Conservation (phyloP, 805 yeast species). For the Saccharomycopsis fermentans region DNA sequence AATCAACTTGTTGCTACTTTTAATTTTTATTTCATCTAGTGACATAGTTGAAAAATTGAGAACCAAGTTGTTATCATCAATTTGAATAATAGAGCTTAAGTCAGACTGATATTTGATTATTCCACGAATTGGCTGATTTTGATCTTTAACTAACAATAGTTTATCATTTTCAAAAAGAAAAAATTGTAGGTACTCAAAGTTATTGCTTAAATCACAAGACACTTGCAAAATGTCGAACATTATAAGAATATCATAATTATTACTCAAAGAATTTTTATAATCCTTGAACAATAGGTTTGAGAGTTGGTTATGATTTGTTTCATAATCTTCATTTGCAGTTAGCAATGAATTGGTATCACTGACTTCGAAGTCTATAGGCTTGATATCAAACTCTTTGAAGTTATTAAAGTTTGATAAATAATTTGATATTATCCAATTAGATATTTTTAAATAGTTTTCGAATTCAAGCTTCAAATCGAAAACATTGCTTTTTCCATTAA, state of each 20-base stretch:
- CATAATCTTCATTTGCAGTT: not conserved
- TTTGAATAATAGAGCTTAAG: slow-evolving; percentile 25
- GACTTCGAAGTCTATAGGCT: not conserved
- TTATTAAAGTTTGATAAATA: slow-evolving; percentile 1
- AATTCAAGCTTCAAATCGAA: slow-evolving; percentile 11
- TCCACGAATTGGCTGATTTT: slow-evolving; percentile 29
- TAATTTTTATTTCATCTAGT: slow-evolving; percentile 35
- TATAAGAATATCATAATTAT: slow-evolving; percentile 5
- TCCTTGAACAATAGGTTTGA: not conserved
- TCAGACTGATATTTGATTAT: slow-evolving; percentile 30
- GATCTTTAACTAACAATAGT: slow-evolving; percentile 22
- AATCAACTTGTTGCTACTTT: slow-evolving; percentile 25
- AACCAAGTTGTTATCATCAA: slow-evolving; percentile 23
- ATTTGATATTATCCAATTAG: slow-evolving; percentile 9
- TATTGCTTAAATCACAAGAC: slow-evolving; percentile 30
- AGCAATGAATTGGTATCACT: not conserved
- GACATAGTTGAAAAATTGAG: slow-evolving; percentile 32
- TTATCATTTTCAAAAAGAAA: slow-evolving; percentile 28
- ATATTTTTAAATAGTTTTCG: slow-evolving; percentile 1
- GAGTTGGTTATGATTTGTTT: not conserved
- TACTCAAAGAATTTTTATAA: not conserved
- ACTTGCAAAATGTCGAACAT: slow-evolving; percentile 25
- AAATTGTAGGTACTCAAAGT: slow-evolving; percentile 31
- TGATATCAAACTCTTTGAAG: not conserved
- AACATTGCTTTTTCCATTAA: not conserved